phyloP scores from a whole-genome alignment of 2,329 filamentous ascomycete genomes.

The Fusarium sp. region DNA sequence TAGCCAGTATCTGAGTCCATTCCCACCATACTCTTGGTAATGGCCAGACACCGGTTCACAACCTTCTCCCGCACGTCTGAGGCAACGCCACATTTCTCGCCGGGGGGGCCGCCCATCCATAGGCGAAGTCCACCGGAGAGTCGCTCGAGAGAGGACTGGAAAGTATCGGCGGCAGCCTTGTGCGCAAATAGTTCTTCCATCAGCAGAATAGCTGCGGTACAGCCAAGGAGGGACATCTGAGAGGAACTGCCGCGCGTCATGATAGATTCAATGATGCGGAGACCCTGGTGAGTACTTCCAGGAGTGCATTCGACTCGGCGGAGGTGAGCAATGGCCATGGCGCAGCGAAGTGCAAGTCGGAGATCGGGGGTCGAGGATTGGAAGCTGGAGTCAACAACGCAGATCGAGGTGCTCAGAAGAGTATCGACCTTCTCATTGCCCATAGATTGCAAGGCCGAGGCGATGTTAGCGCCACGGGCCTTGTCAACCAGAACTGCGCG shows the following conservation, averaged over 20 bases:
- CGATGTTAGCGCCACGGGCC: conserved; percentile 66
- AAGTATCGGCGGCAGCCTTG: conserved; percentile 59
- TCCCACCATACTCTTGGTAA: conserved; percentile 67
- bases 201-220: conserved; percentile 67
- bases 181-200: conserved; percentile 65
- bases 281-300: conserved; percentile 54
- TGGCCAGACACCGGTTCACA: conserved; percentile 65
- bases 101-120: conserved; percentile 67
- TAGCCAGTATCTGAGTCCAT: conserved; percentile 71
- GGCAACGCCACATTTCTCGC: conserved; percentile 63
- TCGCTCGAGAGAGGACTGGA: conserved; percentile 62
- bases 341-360: conserved; percentile 67
- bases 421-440: conserved; percentile 46
- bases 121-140: conserved; percentile 68
- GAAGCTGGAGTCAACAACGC: conserved; percentile 59
- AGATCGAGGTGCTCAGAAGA: conserved; percentile 45
- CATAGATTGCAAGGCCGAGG: conserved; percentile 64
- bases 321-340: conserved; percentile 70
- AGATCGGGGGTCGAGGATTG: conserved; percentile 61
- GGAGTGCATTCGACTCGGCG: conserved; percentile 55
- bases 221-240: conserved; percentile 67
- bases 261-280: conserved; percentile 62
- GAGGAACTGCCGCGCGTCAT: conserved; percentile 55
- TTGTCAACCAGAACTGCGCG: conserved; percentile 67
- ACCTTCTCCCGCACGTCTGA: conserved; percentile 63